Percentiles rank a stretch among this genome's conserved stretches.
Conservation (phyloP, 1,139 yeast genomes). For the Scheffersomyces illinoinensis region DNA sequence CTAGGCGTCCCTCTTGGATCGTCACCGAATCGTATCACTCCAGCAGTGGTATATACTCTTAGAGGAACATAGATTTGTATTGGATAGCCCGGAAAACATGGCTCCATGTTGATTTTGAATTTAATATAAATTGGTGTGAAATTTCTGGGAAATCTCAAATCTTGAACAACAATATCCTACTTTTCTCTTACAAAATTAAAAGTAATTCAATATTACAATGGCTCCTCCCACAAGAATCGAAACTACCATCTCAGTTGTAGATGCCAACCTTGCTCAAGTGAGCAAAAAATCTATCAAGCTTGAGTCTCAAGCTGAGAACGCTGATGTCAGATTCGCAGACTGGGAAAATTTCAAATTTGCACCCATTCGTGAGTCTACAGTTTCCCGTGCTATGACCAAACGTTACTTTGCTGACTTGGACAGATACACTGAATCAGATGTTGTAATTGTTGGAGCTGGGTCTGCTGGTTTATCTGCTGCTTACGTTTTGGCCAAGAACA, state of each 20-base stretch:
- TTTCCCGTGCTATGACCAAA: conserved; percentile 80
- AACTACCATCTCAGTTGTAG: conserved; percentile 23
- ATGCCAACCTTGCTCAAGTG: conserved; percentile 3
- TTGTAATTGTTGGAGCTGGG: conserved; percentile 79
- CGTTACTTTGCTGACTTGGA: conserved; percentile 75
- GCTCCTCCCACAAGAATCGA: conserved; percentile 39
- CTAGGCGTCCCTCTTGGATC: neutral
- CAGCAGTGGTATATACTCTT: neutral
- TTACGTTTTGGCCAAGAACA: conserved; percentile 66
- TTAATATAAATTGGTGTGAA: neutral
- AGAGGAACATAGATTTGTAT: neutral
- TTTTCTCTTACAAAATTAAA: neutral
- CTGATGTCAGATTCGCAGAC: conserved; percentile 39
- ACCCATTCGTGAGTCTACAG: conserved; percentile 77
- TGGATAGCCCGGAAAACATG: neutral
- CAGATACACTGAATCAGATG: conserved; percentile 72
- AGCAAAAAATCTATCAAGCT: conserved; percentile 5
- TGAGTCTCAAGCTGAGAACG: conserved; percentile 14
- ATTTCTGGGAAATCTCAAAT: neutral
- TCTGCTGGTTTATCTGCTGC: conserved; percentile 80
- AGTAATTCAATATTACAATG: conserved; percentile 18
- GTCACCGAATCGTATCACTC: neutral
- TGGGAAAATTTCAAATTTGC: conserved; percentile 71
- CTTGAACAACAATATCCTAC: neutral
- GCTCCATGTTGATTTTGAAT: neutral